Evolutionary conservation across 306 rosid species (phyloP).

Genomic region (Datisca glomerata): DNA sequence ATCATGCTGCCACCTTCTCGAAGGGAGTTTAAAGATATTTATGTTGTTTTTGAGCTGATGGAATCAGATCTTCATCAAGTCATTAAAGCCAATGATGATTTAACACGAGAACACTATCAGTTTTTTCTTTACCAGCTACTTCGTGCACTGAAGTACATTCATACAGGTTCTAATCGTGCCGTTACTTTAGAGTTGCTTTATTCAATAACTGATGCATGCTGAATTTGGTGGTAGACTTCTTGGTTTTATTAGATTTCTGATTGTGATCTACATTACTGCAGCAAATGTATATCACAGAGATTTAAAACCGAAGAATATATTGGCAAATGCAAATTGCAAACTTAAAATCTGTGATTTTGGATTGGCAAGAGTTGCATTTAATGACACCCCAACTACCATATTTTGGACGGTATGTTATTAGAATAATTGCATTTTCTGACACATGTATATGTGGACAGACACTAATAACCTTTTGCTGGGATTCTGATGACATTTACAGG

Average conservation of each 20-base stretch:
- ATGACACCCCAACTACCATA: constrained; percentile 72
- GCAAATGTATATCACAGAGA: constrained; percentile 96
- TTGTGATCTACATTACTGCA: constrained; percentile 30
- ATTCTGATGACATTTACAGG: constrained; percentile 29
- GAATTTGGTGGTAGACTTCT: not conserved
- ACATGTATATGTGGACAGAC: not conserved
- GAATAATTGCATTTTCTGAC: not conserved
- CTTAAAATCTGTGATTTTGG: constrained; percentile 98
- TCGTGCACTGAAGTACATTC: constrained; percentile 92
- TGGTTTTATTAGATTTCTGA: constrained; percentile 14
- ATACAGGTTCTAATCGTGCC: constrained; percentile 46
- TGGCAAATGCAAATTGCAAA: constrained; percentile 97
- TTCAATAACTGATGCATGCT: not conserved
- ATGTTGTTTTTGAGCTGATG: constrained; percentile 94
- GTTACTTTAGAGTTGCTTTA: constrained; percentile 5
- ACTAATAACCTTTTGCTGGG: not conserved
- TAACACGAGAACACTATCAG: constrained; percentile 86
- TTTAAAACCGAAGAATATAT: constrained; percentile 89
- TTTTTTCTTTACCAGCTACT: constrained; percentile 93
- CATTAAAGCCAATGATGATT: constrained; percentile 81
- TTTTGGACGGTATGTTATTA: constrained; percentile 81
- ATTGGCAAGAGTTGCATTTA: constrained; percentile 90
- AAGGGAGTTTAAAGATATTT: constrained; percentile 79
- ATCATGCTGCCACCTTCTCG: constrained; percentile 82
- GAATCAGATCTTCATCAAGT: constrained; percentile 98